A percentile compares a stretch with the other conserved stretches of the same genome.
These are phyloP conservation scores for Ogataea hybrid DNA, from an alignment of 1,139 yeast genomes.

Conservation along the genomic window DNA sequence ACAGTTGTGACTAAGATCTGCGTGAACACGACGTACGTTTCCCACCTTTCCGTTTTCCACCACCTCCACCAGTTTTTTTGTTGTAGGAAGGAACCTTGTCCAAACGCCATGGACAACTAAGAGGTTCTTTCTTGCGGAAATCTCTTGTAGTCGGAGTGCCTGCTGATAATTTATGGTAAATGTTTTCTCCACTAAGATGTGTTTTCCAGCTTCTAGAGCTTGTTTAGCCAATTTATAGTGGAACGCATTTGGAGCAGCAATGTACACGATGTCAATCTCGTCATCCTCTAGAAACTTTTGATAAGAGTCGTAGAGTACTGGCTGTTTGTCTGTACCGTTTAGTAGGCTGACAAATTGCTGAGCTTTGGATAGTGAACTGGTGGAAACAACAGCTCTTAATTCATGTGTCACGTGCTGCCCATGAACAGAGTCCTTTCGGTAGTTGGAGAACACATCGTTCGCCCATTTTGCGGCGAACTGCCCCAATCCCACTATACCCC, in stretches of 20 bases:
- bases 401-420: conserved; percentile 3
- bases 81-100: conserved; percentile 60
- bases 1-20: conserved; percentile 33
- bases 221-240: conserved; percentile 49
- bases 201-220: conserved; percentile 50
- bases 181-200: conserved; percentile 62
- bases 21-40: conserved; percentile 40
- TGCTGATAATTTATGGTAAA: conserved; percentile 52
- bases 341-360: conserved; percentile 2
- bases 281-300: background rate
- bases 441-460: conserved; percentile 11
- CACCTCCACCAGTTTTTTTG: conserved; percentile 37
- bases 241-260: conserved; percentile 57
- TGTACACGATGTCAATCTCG: conserved; percentile 39
- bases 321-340: too few species aligned
- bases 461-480: conserved; percentile 13
- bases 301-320: conserved; percentile 4
- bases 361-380: conserved; percentile 4
- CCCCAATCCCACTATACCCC: conserved; percentile 20
- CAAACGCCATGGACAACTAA: conserved; percentile 65
- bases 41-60: conserved; percentile 47
- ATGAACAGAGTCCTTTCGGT: conserved; percentile 3
- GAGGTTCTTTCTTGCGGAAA: conserved; percentile 44
- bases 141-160: conserved; percentile 40
- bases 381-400: conserved; percentile 7